Evolutionary conservation across 495 filamentous ascomycete species (phyloP).

Genomic region (Penicillium simplicissimum): DNA sequence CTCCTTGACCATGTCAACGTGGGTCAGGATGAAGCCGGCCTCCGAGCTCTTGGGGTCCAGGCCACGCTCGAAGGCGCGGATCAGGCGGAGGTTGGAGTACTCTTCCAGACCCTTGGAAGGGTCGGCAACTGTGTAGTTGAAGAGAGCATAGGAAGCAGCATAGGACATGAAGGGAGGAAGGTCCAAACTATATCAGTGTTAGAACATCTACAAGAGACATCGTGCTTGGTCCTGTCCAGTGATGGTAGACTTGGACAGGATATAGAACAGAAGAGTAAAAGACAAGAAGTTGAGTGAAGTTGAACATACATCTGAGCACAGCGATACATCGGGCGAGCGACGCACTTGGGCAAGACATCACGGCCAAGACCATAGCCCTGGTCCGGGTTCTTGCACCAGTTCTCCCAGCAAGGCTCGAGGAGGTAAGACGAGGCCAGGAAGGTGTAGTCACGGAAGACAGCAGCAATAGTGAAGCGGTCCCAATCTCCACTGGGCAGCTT

Average conservation of each 20-base stretch:
- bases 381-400: constrained; percentile 58
- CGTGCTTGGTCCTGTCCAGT: neutral
- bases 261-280: constrained; percentile 4
- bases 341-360: constrained; percentile 63
- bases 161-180: constrained; percentile 90
- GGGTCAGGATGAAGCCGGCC: constrained; percentile 83
- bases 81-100: constrained; percentile 77
- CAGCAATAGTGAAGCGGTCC: constrained; percentile 75
- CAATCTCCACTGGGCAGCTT: constrained; percentile 42
- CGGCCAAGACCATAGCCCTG: constrained; percentile 75
- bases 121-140: constrained; percentile 77
- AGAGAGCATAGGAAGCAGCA: constrained; percentile 86
- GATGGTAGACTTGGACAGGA: neutral
- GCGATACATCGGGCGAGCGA: constrained; percentile 73
- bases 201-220: neutral
- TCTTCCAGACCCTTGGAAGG: constrained; percentile 60
- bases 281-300: neutral
- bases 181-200: constrained; percentile 35
- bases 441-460: constrained; percentile 84
- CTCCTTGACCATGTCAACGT: constrained; percentile 82
- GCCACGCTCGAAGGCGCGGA: constrained; percentile 86
- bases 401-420: constrained; percentile 89
- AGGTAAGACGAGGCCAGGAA: constrained; percentile 87
- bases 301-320: constrained; percentile 77
- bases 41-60: constrained; percentile 85